Evolutionary conservation across 768 basidiomycete species (phyloP).

Genomic region (Boletus subcaerulescens): DNA sequence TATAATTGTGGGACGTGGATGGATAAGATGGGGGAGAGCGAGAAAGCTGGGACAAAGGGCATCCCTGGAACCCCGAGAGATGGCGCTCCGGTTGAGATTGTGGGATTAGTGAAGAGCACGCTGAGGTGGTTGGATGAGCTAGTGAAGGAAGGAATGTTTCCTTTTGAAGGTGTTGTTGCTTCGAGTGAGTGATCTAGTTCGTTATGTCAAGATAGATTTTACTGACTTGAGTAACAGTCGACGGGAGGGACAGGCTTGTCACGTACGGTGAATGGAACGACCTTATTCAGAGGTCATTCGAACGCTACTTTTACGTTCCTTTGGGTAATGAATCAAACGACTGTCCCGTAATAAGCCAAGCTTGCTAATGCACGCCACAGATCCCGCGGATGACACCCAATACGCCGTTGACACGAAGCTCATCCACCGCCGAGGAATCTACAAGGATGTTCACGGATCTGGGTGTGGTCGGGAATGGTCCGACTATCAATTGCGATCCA

Average conservation of each 20-base stretch:
- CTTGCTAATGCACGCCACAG: slow-evolving; percentile 35
- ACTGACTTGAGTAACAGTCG: slow-evolving; percentile 44
- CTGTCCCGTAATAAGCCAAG: neutral
- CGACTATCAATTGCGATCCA: slow-evolving; percentile 92
- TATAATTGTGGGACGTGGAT: slow-evolving; percentile 95
- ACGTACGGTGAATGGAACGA: slow-evolving; percentile 90
- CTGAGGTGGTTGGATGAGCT: slow-evolving; percentile 83
- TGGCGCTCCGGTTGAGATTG: slow-evolving; percentile 95
- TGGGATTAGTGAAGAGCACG: slow-evolving; percentile 89
- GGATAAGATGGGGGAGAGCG: slow-evolving; percentile 98
- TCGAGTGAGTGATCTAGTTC: slow-evolving; percentile 51
- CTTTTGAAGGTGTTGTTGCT: slow-evolving; percentile 85
- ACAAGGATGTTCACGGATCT: slow-evolving; percentile 97
- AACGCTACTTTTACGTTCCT: slow-evolving; percentile 89
- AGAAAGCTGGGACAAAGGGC: slow-evolving; percentile 90
- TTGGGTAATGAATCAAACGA: slow-evolving; percentile 41
- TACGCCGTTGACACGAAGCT: slow-evolving; percentile 69
- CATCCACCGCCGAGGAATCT: slow-evolving; percentile 90
- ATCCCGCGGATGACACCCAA: slow-evolving; percentile 64
- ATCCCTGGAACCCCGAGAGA: slow-evolving; percentile 95
- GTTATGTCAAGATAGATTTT: neutral
- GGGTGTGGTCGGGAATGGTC: slow-evolving; percentile 88
- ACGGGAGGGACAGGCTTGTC: slow-evolving; percentile 63
- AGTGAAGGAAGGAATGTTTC: slow-evolving; percentile 65
- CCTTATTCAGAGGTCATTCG: slow-evolving; percentile 83